Evolutionary conservation across 2,329 filamentous ascomycete species (phyloP).

Genomic region (Cladorrhinum sp.): DNA sequence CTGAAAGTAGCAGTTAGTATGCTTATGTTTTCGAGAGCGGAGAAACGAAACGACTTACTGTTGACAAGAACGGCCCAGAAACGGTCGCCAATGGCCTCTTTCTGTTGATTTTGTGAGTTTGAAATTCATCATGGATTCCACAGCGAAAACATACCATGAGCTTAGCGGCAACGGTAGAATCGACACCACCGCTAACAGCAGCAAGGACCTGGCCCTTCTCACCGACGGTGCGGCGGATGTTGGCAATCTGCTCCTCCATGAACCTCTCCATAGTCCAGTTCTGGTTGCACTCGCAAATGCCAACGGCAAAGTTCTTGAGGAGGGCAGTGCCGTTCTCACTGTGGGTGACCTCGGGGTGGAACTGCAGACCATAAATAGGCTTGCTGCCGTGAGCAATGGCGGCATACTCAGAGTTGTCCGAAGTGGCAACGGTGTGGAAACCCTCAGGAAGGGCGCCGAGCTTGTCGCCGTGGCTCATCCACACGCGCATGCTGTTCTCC

Average conservation of each 20-base stretch:
- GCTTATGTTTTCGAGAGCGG: not conserved
- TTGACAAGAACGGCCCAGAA: slow-evolving; percentile 71
- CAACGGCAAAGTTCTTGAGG: slow-evolving; percentile 78
- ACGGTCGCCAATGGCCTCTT: slow-evolving; percentile 73
- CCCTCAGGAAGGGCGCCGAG: slow-evolving; percentile 68
- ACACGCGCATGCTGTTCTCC: slow-evolving; percentile 66
- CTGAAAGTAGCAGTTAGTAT: slow-evolving; percentile 12
- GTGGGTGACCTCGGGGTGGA: slow-evolving; percentile 82
- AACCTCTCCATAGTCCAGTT: slow-evolving; percentile 89
- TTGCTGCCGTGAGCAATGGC: slow-evolving; percentile 70
- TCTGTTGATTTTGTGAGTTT: slow-evolving; percentile 23
- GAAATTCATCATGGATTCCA: not conserved
- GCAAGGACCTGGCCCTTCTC: slow-evolving; percentile 70
- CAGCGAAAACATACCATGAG: slow-evolving; percentile 59
- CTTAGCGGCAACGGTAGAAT: slow-evolving; percentile 82
- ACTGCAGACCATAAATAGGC: slow-evolving; percentile 79
- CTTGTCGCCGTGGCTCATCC: slow-evolving; percentile 91
- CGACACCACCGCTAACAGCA: slow-evolving; percentile 68
- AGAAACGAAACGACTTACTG: slow-evolving; percentile 37
- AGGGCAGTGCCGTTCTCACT: slow-evolving; percentile 67
- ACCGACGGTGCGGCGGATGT: slow-evolving; percentile 81
- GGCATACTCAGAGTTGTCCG: slow-evolving; percentile 73
- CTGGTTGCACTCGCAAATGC: slow-evolving; percentile 72
- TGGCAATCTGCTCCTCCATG: slow-evolving; percentile 71
- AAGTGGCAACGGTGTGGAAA: slow-evolving; percentile 72